A percentile compares a stretch with the other conserved stretches of the same genome.
Evolutionary conservation across 352 stramenopile genomes (phyloP).

Genomic region (Globisporangium abappressorium): DNA sequence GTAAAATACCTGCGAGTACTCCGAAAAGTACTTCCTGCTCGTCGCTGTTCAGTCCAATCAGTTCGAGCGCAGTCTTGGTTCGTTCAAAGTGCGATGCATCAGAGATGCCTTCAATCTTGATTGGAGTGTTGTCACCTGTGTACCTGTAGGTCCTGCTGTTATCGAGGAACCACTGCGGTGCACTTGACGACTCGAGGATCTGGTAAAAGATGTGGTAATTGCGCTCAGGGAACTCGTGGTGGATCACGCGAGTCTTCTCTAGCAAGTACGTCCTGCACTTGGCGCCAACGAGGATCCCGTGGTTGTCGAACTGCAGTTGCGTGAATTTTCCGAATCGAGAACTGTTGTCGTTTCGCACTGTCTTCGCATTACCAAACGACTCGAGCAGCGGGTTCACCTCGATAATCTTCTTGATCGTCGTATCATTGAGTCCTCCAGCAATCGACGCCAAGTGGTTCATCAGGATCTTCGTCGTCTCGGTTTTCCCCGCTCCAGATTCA

Average conservation of each 20-base stretch:
- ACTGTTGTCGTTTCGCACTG: slow-evolving; percentile 96
- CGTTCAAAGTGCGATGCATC: slow-evolving; percentile 69
- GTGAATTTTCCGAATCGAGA: slow-evolving; percentile 97
- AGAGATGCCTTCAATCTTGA: slow-evolving; percentile 73
- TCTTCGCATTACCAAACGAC: slow-evolving; percentile 98
- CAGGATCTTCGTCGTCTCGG: slow-evolving; percentile 88
- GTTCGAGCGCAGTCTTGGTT: slow-evolving; percentile 56
- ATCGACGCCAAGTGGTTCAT: slow-evolving; percentile 85
- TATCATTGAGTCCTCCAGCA: slow-evolving; percentile 60
- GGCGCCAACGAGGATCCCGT: slow-evolving; percentile 74
- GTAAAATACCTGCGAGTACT: slow-evolving; percentile 90
- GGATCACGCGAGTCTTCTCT: slow-evolving; percentile 96
- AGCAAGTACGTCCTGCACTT: slow-evolving; percentile 96
- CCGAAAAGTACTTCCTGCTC: slow-evolving; percentile 64
- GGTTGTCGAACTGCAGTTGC: slow-evolving; percentile 77
- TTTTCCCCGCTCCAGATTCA: slow-evolving; percentile 86
- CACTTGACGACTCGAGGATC: slow-evolving; percentile 22
- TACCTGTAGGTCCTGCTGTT: slow-evolving; percentile 52
- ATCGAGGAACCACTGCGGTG: slow-evolving; percentile 37
- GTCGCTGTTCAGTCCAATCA: slow-evolving; percentile 60
- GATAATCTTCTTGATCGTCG: slow-evolving; percentile 95
- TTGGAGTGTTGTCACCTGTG: slow-evolving; percentile 50
- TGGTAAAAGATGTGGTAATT: slow-evolving; percentile 99
- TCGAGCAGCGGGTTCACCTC: slow-evolving; percentile 97
- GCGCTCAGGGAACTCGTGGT: slow-evolving; percentile 90